Evolutionary conservation across 1,139 yeast species (phyloP).

Genomic region (Yamadazyma aaseri): DNA sequence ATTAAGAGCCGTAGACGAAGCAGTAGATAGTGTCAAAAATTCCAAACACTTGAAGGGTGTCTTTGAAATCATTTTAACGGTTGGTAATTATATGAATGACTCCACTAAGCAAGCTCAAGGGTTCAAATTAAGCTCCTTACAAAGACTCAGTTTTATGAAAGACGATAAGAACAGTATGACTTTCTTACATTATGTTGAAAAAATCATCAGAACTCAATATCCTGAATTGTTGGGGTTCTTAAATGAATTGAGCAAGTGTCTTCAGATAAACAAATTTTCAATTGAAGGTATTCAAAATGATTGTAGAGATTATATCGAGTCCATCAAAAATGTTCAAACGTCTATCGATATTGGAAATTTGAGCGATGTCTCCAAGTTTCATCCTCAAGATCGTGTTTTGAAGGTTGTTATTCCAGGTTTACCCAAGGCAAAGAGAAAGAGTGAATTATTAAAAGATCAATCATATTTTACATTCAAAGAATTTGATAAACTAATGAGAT

Average conservation of each 20-base stretch:
- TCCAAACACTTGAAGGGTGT: slow-evolving; percentile 62
- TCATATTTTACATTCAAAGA: slow-evolving; percentile 61
- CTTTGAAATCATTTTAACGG: slow-evolving; percentile 74
- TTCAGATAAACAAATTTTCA: slow-evolving; percentile 61
- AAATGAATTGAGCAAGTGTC: slow-evolving; percentile 57
- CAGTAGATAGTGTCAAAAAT: slow-evolving; percentile 57
- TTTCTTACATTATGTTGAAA: slow-evolving; percentile 77
- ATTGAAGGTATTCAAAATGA: slow-evolving; percentile 67
- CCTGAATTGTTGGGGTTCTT: slow-evolving; percentile 63
- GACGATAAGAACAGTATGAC: slow-evolving; percentile 78
- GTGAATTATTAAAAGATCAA: slow-evolving; percentile 63
- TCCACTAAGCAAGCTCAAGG: slow-evolving; percentile 78
- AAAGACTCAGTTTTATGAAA: slow-evolving; percentile 71
- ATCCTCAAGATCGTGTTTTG: slow-evolving; percentile 67
- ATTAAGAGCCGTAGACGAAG: slow-evolving; percentile 60
- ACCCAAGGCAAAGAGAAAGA: slow-evolving; percentile 68
- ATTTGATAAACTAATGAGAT: slow-evolving; percentile 68
- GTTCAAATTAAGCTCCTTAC: slow-evolving; percentile 71
- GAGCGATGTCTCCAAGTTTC: slow-evolving; percentile 73
- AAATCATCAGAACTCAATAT: slow-evolving; percentile 62
- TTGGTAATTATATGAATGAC: slow-evolving; percentile 85
- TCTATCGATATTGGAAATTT: slow-evolving; percentile 75
- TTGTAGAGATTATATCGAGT: slow-evolving; percentile 55
- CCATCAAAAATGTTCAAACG: slow-evolving; percentile 65
- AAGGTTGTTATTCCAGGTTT: slow-evolving; percentile 61